Evolutionary conservation across 108 stramenopile genomes (phyloP), one percentile per base, ranked within the genome.

Genomic region (Cyclotella sp.): DNA sequence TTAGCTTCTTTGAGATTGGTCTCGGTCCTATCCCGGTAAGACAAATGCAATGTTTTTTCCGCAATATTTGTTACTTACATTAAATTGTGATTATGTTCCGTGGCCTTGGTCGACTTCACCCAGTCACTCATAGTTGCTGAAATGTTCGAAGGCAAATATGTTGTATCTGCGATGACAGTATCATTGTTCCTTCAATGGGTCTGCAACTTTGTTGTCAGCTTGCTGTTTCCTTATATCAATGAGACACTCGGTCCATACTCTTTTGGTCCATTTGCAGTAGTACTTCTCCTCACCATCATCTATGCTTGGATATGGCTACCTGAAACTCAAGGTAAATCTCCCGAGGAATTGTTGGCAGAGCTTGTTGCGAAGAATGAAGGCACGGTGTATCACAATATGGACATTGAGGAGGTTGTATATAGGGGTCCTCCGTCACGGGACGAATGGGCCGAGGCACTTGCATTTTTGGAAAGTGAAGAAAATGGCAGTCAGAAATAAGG

Each of bases 1-100:
- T 99, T 0, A 69, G 72, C 16, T 97, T 96, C 76, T 99, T 97
- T 66, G 99, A 97, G 80, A 92, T 99, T 75, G 99, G 99, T 12
- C 72, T 98, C 6, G 99, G 99, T 15, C 97, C 98, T 15, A 98
- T 99, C 54, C 97, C 99, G 65, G 78, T 79, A 40, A 72, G 78
- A 34, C 6, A 2, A 34, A 34, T 34, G 2, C 34, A 5, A 67
- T 0, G n/a, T 15, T 44, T 70, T 6, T 70, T n/a, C 18, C 2
- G 29, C 39, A 28, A 39, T 61, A 61, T 61, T 41, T 40, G 19
- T 53, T n/a, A 40, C 15, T 21, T 41, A 14, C 41, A 22, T 30
- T 9, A 13, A 60, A 21, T 40, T 14, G n/a, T 44, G 16, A 40
- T 51, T 9, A 16, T 49, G 47, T 49, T 49, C 9, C 47, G 15